These are phyloP conservation scores for Arthroderma uncinatum DNA, from an alignment of 2,329 filamentous ascomycete genomes.

Conservation along the genomic window DNA sequence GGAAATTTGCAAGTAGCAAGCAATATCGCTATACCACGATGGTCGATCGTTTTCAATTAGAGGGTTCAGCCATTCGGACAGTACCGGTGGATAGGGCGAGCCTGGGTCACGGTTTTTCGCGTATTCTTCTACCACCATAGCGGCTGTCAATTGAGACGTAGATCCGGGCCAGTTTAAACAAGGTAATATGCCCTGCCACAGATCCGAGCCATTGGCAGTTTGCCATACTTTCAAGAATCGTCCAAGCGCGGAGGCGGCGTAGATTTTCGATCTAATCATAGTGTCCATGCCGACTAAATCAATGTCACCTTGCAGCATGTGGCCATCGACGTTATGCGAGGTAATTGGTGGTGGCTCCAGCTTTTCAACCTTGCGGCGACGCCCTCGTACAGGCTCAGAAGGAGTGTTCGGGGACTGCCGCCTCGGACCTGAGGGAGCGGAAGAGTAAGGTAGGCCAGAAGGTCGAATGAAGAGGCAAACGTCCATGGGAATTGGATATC, in stretches of 20 bases:
- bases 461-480: slow-evolving; percentile 80
- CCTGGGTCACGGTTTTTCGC: slow-evolving; percentile 44
- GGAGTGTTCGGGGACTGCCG: slow-evolving; percentile 32
- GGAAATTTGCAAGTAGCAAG: slow-evolving; percentile 78
- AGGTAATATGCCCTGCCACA: slow-evolving; percentile 56
- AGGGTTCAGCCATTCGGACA: slow-evolving; percentile 52
- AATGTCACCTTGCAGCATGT: slow-evolving; percentile 95
- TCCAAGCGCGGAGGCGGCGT: slow-evolving; percentile 74
- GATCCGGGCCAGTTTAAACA: slow-evolving; percentile 63
- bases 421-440: slow-evolving; percentile 26
- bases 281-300: slow-evolving; percentile 85
- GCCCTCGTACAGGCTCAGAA: slow-evolving; percentile 53
- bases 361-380: slow-evolving; percentile 76
- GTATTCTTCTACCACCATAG: slow-evolving; percentile 80
- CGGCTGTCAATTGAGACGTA: slow-evolving; percentile 73
- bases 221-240: slow-evolving; percentile 70
- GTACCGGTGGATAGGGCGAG: slow-evolving; percentile 25
- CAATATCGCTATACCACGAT: slow-evolving; percentile 73
- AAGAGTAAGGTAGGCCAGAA: slow-evolving; percentile 71
- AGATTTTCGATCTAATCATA: slow-evolving; percentile 80
- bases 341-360: slow-evolving; percentile 56
- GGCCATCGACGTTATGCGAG: slow-evolving; percentile 92
- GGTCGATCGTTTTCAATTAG: slow-evolving; percentile 77
- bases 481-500: slow-evolving; percentile 88
- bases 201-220: slow-evolving; percentile 36